These are phyloP conservation scores for Russula compacta DNA, from an alignment of 768 basidiomycete genomes.

Conservation along the genomic window DNA sequence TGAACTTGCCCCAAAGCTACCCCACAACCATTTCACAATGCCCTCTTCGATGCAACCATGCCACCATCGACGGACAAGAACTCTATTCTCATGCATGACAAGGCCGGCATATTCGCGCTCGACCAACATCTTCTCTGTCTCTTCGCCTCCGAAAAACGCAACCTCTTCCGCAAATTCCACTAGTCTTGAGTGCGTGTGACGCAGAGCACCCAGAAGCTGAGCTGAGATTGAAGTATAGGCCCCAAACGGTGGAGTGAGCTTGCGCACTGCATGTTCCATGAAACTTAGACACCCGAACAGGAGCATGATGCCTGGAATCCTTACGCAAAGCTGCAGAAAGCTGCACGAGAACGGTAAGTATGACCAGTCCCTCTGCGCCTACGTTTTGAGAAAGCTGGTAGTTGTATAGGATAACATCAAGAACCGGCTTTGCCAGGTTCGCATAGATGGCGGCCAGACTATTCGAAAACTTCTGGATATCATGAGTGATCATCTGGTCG, in stretches of 20 bases:
- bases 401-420: conserved; percentile 92
- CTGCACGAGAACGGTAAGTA: conserved; percentile 80
- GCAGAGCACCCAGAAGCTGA: conserved; percentile 78
- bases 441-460: conserved; percentile 90
- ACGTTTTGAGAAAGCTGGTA: conserved; percentile 91
- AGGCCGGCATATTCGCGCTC: conserved; percentile 83
- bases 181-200: conserved; percentile 86
- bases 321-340: conserved; percentile 69
- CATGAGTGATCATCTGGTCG: conserved; percentile 96
- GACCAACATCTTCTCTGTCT: conserved; percentile 83
- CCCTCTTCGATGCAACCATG: conserved; percentile 91
- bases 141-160: conserved; percentile 81
- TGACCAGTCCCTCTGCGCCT: conserved; percentile 83
- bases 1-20: conserved; percentile 73
- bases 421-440: conserved; percentile 86
- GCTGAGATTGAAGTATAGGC: conserved; percentile 83
- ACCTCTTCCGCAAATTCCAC: conserved; percentile 85
- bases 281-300: background rate
- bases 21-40: conserved; percentile 96
- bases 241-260: conserved; percentile 86
- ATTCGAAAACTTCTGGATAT: conserved; percentile 86
- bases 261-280: conserved; percentile 49
- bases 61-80: conserved; percentile 76
- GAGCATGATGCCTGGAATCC: conserved; percentile 27
- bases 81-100: conserved; percentile 76